phyloP scores from a whole-genome alignment of 2,329 filamentous ascomycete genomes.

The Pyrenochaeta sp. region DNA sequence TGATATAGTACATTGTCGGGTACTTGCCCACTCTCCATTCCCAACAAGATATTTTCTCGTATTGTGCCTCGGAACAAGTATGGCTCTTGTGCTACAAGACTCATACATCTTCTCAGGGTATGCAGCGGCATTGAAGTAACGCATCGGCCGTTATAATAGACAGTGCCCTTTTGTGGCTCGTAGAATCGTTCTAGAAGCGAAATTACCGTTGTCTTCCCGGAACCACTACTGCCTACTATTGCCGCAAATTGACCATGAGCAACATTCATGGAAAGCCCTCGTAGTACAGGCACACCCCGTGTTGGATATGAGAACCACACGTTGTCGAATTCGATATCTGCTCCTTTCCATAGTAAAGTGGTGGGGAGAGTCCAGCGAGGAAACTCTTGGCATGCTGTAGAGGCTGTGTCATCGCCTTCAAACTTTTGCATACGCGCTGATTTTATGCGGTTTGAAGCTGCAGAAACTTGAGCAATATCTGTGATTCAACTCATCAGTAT shows the following conservation, averaged over 20 bases:
- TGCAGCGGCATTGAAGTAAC: slow-evolving; percentile 51
- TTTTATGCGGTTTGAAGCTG: slow-evolving; percentile 32
- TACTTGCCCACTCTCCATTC: slow-evolving; percentile 51
- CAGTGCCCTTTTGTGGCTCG: slow-evolving; percentile 75
- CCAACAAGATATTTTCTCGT: slow-evolving; percentile 58
- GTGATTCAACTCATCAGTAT: neutral
- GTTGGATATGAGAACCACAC: slow-evolving; percentile 94
- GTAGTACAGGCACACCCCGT: slow-evolving; percentile 83
- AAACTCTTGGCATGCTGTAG: slow-evolving; percentile 1
- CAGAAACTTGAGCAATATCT: slow-evolving; percentile 38
- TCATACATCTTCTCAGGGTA: slow-evolving; percentile 73
- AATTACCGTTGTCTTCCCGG: slow-evolving; percentile 91
- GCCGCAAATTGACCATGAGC: slow-evolving; percentile 62
- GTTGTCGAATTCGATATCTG: slow-evolving; percentile 73
- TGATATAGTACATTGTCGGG: slow-evolving; percentile 55
- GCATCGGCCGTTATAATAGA: slow-evolving; percentile 74
- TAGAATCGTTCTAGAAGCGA: slow-evolving; percentile 93
- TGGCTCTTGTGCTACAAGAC: slow-evolving; percentile 61
- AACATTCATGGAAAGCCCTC: slow-evolving; percentile 53
- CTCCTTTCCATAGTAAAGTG: slow-evolving; percentile 31
- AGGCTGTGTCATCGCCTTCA: neutral
- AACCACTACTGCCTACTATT: slow-evolving; percentile 75
- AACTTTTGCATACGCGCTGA: slow-evolving; percentile 10
- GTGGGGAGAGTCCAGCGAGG: slow-evolving; percentile 13
- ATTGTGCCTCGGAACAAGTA: slow-evolving; percentile 57